phyloP scores from a whole-genome alignment of 164 flowering plant genomes.

The Vitis labrusca region DNA sequence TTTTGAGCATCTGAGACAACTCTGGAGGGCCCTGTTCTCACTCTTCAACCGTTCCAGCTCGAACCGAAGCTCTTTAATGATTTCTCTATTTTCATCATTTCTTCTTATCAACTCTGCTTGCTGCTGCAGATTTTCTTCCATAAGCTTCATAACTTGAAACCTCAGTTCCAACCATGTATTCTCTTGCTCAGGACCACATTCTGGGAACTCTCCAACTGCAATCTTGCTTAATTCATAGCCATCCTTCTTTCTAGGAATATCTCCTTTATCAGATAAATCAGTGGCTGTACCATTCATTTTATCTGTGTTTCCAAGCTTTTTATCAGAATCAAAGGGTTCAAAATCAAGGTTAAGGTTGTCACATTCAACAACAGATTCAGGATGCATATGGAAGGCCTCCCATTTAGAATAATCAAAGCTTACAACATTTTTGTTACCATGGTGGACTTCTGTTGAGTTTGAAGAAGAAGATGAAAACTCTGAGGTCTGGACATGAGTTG shows the following conservation, averaged over 20 bases:
- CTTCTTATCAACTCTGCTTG: conserved; percentile 46
- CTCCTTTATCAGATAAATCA: background rate
- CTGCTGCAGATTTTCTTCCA: conserved; percentile 39
- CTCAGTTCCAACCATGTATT: conserved; percentile 21
- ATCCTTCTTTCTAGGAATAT: background rate
- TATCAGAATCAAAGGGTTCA: conserved; percentile 3
- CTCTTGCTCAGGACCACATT: conserved; percentile 4
- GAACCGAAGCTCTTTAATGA: conserved; percentile 30
- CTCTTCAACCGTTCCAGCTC: conserved; percentile 23
- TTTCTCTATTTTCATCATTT: conserved; percentile 43
- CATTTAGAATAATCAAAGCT: conserved; percentile 9
- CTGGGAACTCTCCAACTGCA: background rate
- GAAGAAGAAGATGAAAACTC: conserved; percentile 22
- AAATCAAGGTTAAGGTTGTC: background rate
- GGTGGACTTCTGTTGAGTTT: background rate
- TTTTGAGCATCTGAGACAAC: conserved; percentile 11
- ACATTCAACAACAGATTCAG: conserved; percentile 26
- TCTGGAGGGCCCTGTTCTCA: conserved; percentile 38
- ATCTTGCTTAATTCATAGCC: background rate
- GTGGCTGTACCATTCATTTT: background rate
- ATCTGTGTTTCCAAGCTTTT: background rate
- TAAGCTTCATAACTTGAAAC: conserved; percentile 26
- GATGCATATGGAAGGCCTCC: conserved; percentile 18
- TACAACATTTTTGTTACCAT: background rate
- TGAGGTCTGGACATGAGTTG: background rate